Conservation (phyloP, 2,329 filamentous ascomycete species). For the Helicocarpus griseus region DNA sequence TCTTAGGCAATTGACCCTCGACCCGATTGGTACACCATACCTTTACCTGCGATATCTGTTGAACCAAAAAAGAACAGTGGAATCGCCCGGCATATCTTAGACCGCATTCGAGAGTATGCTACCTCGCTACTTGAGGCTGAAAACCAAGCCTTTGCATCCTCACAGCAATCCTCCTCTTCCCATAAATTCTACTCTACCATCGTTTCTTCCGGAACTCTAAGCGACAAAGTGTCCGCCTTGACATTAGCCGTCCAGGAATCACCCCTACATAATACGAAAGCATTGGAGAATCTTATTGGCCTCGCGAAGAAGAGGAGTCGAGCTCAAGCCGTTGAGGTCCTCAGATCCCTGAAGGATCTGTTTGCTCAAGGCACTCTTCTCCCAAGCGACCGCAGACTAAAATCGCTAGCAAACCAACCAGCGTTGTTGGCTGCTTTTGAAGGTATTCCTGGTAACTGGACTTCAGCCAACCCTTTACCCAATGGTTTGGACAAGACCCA, state of each 20-base stretch:
- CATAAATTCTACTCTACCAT: constrained; percentile 96
- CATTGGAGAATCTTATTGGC: constrained; percentile 71
- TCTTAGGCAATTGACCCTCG: constrained; percentile 49
- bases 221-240: constrained; percentile 91
- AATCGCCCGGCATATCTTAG: constrained; percentile 44
- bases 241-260: constrained; percentile 94
- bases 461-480: constrained; percentile 58
- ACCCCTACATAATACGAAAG: constrained; percentile 81
- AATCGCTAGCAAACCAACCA: constrained; percentile 69
- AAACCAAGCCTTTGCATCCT: constrained; percentile 61
- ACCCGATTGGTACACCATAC: constrained; percentile 57
- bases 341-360: constrained; percentile 88
- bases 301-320: constrained; percentile 90
- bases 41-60: constrained; percentile 44
- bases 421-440: constrained; percentile 63
- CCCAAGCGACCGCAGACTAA: constrained; percentile 70
- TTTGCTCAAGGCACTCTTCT: constrained; percentile 80
- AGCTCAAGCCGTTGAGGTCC: constrained; percentile 82
- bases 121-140: constrained; percentile 67
- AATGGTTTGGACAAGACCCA: constrained; percentile 64
- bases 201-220: constrained; percentile 91
- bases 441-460: constrained; percentile 55
- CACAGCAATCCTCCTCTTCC: constrained; percentile 62
- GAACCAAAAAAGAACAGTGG: constrained; percentile 36
- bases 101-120: constrained; percentile 57